Evolutionary conservation across 441 rosid genomes (phyloP).

Genomic region (Gossypium aridum): DNA sequence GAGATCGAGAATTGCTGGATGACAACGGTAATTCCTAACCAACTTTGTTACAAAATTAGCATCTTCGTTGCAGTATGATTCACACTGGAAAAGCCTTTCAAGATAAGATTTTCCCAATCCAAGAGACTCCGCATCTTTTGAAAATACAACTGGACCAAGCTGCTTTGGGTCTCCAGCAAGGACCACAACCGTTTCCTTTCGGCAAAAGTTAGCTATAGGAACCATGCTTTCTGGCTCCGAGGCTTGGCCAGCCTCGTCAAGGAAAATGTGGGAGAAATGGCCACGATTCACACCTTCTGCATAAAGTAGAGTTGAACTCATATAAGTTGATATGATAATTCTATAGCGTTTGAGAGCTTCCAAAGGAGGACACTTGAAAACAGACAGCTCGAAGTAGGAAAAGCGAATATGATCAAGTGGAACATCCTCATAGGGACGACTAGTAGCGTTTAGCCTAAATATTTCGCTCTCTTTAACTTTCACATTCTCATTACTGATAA

Average conservation of each 20-base stretch:
- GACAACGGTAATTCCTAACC: conserved; percentile 52
- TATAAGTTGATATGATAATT: conserved; percentile 49
- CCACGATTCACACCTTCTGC: conserved; percentile 37
- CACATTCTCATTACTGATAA: conserved; percentile 26
- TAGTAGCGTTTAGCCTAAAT: conserved; percentile 53
- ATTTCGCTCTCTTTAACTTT: conserved; percentile 36
- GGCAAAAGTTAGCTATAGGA: conserved; percentile 37
- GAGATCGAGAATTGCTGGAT: conserved; percentile 48
- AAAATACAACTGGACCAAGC: conserved; percentile 57
- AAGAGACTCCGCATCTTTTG: conserved; percentile 37
- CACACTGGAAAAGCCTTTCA: conserved; percentile 49
- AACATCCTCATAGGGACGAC: conserved; percentile 52
- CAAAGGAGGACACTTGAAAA: conserved; percentile 48
- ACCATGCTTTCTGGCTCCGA: conserved; percentile 79
- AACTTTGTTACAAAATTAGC: conserved; percentile 43
- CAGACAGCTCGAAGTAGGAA: conserved; percentile 33
- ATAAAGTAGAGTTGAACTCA: conserved; percentile 45
- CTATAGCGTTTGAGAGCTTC: conserved; percentile 34
- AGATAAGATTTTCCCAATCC: conserved; percentile 56
- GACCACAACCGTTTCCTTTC: conserved; percentile 47
- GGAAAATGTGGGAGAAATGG: conserved; percentile 62
- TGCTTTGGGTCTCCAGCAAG: conserved; percentile 77
- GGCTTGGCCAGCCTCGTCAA: conserved; percentile 78
- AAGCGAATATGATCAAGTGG: conserved; percentile 28
- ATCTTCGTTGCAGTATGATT: conserved; percentile 28